phyloP scores from a whole-genome alignment of 2,329 filamentous ascomycete species.

The Monilinia fructigena region DNA sequence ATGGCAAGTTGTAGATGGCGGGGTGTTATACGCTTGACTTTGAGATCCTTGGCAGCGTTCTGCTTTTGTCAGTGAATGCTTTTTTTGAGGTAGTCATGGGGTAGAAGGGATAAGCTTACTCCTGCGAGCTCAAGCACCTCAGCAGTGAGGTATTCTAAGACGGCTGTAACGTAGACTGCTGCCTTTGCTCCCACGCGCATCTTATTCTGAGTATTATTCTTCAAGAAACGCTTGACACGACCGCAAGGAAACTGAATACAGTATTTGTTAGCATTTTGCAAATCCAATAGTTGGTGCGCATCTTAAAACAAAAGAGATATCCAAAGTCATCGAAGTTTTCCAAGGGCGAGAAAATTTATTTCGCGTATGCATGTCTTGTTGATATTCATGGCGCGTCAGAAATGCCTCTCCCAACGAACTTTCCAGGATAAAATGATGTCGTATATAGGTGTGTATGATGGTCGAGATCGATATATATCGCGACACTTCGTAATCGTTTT shows the following conservation, averaged over 20 bases:
- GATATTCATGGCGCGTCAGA: slow-evolving; percentile 32
- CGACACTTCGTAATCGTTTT: neutral
- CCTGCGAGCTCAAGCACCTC: slow-evolving; percentile 97
- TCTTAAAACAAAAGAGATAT: neutral
- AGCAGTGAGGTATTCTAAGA: slow-evolving; percentile 95
- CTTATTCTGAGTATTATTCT: slow-evolving; percentile 99
- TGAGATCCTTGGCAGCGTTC: slow-evolving; percentile 98
- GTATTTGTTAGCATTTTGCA: slow-evolving; percentile 38
- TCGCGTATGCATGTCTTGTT: slow-evolving; percentile 27
- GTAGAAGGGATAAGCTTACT: slow-evolving; percentile 50
- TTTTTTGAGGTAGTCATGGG: slow-evolving; percentile 13
- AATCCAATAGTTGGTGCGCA: neutral
- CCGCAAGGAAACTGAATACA: slow-evolving; percentile 85
- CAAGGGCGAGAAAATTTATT: slow-evolving; percentile 19
- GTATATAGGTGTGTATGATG: neutral
- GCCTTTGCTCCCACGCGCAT: slow-evolving; percentile 99
- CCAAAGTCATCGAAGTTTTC: neutral
- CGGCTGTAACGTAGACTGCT: slow-evolving; percentile 95
- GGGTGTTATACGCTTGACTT: slow-evolving; percentile 99
- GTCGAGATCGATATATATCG: neutral
- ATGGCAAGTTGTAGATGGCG: slow-evolving; percentile 97
- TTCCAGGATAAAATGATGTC: neutral
- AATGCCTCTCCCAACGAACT: slow-evolving; percentile 2
- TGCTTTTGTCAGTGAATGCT: slow-evolving; percentile 39
- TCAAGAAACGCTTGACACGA: slow-evolving; percentile 99